These are phyloP conservation scores for Penicillium simplicissimum DNA, from an alignment of 495 filamentous ascomycete genomes.

Conservation along the genomic window DNA sequence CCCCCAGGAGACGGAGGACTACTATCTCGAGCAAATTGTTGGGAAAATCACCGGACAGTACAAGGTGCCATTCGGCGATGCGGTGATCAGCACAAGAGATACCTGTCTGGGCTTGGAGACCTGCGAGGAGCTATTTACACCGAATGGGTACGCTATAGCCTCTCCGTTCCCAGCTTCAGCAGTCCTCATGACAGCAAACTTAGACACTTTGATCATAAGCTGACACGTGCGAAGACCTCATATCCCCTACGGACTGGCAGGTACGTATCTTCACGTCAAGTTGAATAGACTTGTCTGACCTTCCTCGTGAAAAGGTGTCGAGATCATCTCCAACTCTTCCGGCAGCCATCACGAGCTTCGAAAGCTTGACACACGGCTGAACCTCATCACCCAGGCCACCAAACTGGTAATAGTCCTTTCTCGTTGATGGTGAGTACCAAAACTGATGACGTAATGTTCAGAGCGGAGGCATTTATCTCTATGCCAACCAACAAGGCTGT, in stretches of 20 bases:
- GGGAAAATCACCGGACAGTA: conserved; percentile 59
- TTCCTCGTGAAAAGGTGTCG: conserved; percentile 45
- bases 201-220: not conserved
- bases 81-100: conserved; percentile 69
- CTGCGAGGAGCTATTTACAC: conserved; percentile 80
- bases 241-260: conserved; percentile 40
- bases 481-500: conserved; percentile 73
- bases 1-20: conserved; percentile 64
- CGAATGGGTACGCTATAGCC: conserved; percentile 44
- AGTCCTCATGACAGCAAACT: no score
- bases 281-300: conserved; percentile 13
- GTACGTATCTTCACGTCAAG: conserved; percentile 15
- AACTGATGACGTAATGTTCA: conserved; percentile 18
- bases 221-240: conserved; percentile 27
- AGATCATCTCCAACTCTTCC: conserved; percentile 77
- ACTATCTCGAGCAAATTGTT: conserved; percentile 68
- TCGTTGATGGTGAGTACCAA: not conserved
- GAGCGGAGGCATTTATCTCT: conserved; percentile 76
- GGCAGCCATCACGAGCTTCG: conserved; percentile 72
- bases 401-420: conserved; percentile 46
- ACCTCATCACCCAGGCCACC: conserved; percentile 76
- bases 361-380: conserved; percentile 73
- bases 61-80: conserved; percentile 74
- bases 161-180: not conserved
- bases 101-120: conserved; percentile 73